phyloP scores from a whole-genome alignment of 2,329 filamentous ascomycete species.

The Fusarium sambucinum region DNA sequence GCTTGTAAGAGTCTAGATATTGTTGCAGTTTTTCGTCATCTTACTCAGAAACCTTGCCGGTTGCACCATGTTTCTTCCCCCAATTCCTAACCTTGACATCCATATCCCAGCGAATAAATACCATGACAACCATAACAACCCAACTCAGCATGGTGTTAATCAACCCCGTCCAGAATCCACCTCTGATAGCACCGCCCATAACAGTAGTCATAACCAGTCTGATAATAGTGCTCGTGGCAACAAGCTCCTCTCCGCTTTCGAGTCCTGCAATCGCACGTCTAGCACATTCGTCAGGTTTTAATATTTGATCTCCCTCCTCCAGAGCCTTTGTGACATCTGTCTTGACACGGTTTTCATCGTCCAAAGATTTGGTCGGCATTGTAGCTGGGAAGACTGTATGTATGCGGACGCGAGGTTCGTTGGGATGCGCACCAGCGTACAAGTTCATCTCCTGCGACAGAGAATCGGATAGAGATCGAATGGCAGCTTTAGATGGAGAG shows the following conservation, averaged over 20 bases:
- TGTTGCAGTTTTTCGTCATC: no score
- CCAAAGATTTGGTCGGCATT: constrained; percentile 34
- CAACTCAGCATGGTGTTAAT: constrained; percentile 28
- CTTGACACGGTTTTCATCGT: constrained; percentile 34
- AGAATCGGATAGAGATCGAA: constrained; percentile 31
- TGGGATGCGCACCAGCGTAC: constrained; percentile 24
- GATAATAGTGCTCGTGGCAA: constrained; percentile 36
- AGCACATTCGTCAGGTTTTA: constrained; percentile 28
- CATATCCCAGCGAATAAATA: constrained; percentile 40
- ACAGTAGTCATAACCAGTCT: constrained; percentile 37
- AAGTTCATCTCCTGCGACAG: constrained; percentile 39
- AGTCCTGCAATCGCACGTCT: constrained; percentile 26
- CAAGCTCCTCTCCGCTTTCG: constrained; percentile 26
- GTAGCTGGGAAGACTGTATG: constrained; percentile 36
- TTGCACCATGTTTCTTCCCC: constrained; percentile 28
- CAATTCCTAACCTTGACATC: constrained; percentile 31
- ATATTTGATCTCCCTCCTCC: constrained; percentile 33
- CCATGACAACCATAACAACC: constrained; percentile 39
- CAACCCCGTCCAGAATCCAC: constrained; percentile 20
- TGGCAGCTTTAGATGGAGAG: constrained; percentile 31
- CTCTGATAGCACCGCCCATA: constrained; percentile 32
- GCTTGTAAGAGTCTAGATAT: background rate
- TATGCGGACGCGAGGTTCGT: constrained; percentile 21
- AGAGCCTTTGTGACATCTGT: constrained; percentile 34
- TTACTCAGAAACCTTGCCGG: constrained; percentile 2